These are phyloP conservation scores for Nakataea oryzae DNA, from an alignment of 2,329 filamentous ascomycete genomes.

Conservation along the genomic window DNA sequence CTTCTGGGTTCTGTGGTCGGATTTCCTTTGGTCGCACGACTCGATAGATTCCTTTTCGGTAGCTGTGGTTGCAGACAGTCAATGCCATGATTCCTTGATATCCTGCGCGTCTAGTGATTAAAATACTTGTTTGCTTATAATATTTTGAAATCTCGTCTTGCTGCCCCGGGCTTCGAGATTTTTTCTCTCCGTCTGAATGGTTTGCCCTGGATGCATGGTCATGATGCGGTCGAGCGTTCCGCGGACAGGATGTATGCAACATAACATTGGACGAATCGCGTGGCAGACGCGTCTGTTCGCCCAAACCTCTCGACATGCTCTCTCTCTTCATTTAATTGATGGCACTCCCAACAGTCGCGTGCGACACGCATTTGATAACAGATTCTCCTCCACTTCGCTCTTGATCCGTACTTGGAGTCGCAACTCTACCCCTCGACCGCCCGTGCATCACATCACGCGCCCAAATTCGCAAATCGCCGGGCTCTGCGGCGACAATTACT, in stretches of 20 bases:
- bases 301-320: neutral
- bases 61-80: neutral
- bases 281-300: neutral
- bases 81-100: constrained; percentile 7
- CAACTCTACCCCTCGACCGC: too few species aligned
- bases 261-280: neutral
- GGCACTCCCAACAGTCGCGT: too few species aligned
- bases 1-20: constrained; percentile 8
- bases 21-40: constrained; percentile 23
- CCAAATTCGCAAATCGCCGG: neutral
- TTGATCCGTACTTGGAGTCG: neutral
- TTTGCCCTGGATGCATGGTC: too few species aligned
- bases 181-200: too few species aligned
- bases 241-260: neutral
- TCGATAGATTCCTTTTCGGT: constrained; percentile 21
- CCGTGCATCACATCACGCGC: neutral
- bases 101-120: too few species aligned
- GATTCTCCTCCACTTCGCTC: too few species aligned
- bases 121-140: too few species aligned
- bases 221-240: too few species aligned
- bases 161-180: too few species aligned
- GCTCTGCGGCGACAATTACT: neutral
- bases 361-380: too few species aligned
- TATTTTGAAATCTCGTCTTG: too few species aligned
- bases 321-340: neutral